Evolutionary conservation across 371 early-diverging fungal genomes (phyloP), one percentile per base, ranked within the genome.

Genomic region (Mucor piriformis): DNA sequence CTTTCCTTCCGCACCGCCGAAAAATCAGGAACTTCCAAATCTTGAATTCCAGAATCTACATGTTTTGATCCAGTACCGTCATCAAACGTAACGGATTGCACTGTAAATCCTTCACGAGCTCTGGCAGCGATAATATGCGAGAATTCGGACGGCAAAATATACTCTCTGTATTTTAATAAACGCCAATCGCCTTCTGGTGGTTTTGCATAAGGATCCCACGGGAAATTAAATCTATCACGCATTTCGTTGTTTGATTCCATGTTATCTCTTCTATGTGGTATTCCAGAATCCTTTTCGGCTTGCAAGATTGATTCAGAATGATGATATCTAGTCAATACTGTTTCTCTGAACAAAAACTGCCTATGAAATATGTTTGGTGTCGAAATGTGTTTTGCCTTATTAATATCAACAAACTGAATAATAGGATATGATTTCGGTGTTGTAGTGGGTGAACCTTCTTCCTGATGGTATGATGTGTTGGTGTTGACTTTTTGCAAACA

Each of bases 31-130:
- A 67, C 66, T 50, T 69, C 61, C 16, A 69, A 46, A 12, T 67
- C 59, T 10, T 55, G 57, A 8, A 67, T 55, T 0, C 65, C 66
- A 5, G 65, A 47, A 10, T 70, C 71, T 3, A 62, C 35, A 13
- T 52, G 60, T 3, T 29, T 54, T 6, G 59, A 50, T 0, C 67
- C 69, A n/a, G 49, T 69, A 3, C 69, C 57, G 34, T 74, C 68
- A 16, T 77, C 74, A 42, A 83, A 69, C 3, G 79, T 77, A 15
- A 92, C 81, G 3, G 81, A 83, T 25, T 89, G 85, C 16, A 93
- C 69, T 15, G 74, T 67, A 67, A 96, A 97, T 2, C 98, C 98
- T 69, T 97, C 94, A 25, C 89, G 70, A 18, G 95, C 80, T 24
- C 98, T 81, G 1, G 91, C 82, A 18, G 84, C 82, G 18, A 96